Evolutionary conservation across 345 rosid genomes (phyloP), one percentile per base, ranked within the genome.

Genomic region (Linum trigynum): DNA sequence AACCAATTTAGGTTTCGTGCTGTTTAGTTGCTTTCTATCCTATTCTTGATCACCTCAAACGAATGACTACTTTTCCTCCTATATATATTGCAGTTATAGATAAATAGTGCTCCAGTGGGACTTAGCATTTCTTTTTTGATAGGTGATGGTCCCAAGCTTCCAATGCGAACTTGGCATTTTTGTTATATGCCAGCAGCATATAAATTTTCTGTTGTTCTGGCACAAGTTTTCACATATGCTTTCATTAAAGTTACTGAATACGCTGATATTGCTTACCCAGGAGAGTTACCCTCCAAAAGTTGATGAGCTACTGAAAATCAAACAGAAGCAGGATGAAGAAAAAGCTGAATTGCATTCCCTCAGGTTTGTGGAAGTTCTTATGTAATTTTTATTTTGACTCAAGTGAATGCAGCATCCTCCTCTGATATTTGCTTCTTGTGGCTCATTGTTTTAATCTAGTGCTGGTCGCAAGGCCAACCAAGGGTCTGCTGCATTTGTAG

Each of bases 321-420:
- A 88, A 77, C 77, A 78, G 72, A 83, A 79, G 84, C 97, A 94
- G 78, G 90, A 85, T 62, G 85, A 90, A 76, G 92, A 86, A 71
- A 90, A 77, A 79, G 85, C 83, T 39, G 71, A 62, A 72, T 82
- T 94, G 70, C 92, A 94, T 77, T 82, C 88, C 37, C 76, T 88
- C 69, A 86, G 63, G 97, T 87, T 67, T 77, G 85, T 80, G 45
- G 6, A 41, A 41, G 45, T 23, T 23, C 32, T 23, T 23, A 0
- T 23, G 32, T 23, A 23, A 23, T 23, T 23, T 23, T 41, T 41
- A 0, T 4, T 41, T 41, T 8, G 9, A 41, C 45, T 41, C 45
- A 8, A 2, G 15, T 50, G 15, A 41, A 57, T 69, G 38, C 48
- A 55, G 7, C 37, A 32, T 50, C 32, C 43, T 66, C 15, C 40